Base-by-base conservation (phyloP, 2,329 filamentous ascomycete species). In the Pseudogymnoascus sp. region DNA sequence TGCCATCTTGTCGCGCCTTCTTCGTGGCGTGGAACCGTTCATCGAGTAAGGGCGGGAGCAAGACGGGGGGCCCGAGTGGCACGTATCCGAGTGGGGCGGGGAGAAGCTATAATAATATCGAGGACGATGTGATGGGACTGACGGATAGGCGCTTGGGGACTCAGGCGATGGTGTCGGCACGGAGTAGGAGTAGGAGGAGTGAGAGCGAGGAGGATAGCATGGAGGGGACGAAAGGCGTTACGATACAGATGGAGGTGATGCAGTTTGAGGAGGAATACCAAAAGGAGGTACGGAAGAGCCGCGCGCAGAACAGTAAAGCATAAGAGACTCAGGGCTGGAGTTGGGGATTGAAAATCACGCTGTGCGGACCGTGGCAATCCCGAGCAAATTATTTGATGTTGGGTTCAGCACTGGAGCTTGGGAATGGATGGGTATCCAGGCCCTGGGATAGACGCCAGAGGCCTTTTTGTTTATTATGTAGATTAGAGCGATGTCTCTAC, bases 51-150 rank as follows among this genome's bases (percentile, higher is more conserved):
- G 34, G 37, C 3, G 34, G 37, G 34, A 42, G 59, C 34, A 42
- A 60, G 31, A 36, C 21, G 3, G 36, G 25, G 18, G 59, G 49
- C 1, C 12, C n/a, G 3, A 9, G 46, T 18, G 49, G 59, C 4
- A 60, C 34, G 7, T 60, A 60, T 5, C 18, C 59, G 34, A 60
- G 34, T n/a, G 21, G 31, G 8, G 16, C 36, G 28, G 59, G 7
- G 59, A 60, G 59, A 18, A 60, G 59, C n/a, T 60, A 60, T 40
- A 37, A 60, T 56, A 31, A 56, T 56, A 56, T 56, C 5, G 59
- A 60, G n/a, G 59, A 60, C 1, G 59, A 60, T 12, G 59, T 60
- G 18, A 40, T 25, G 34, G 34, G 59, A n/a, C 9, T 56, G 9
- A 56, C 46, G 2, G 46, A 56, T 5, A 18, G 25, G 46, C 25